Evolutionary conservation across 257 asterid species (phyloP).

Genomic region (Misopates orontium): DNA sequence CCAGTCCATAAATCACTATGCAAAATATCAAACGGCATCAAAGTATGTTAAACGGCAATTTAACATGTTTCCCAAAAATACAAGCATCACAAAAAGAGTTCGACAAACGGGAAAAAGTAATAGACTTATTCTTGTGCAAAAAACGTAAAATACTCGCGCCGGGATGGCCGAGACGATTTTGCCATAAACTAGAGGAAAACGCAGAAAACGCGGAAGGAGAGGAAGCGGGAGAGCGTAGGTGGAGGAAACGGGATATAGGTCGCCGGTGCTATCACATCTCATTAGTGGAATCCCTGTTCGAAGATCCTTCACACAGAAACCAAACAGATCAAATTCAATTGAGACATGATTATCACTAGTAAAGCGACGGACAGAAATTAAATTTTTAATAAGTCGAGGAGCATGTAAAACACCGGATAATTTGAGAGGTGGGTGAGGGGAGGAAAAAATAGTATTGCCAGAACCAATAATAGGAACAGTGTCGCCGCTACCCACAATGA

Average conservation of each 20-base stretch:
- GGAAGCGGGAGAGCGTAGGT: neutral
- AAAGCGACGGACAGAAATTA: neutral
- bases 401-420: neutral
- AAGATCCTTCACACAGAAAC: neutral
- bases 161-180: too few species aligned
- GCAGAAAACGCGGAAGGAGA: too few species aligned
- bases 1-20: neutral
- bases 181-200: too few species aligned
- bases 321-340: conserved; percentile 14
- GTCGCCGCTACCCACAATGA: neutral
- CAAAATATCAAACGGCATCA: neutral
- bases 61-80: neutral
- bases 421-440: neutral
- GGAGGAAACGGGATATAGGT: neutral
- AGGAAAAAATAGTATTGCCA: neutral
- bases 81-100: neutral
- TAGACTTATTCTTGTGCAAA: too few species aligned
- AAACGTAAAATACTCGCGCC: too few species aligned
- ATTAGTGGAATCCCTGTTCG: neutral
- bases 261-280: neutral
- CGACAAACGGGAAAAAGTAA: neutral
- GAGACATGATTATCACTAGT: conserved; percentile 8
- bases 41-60: neutral
- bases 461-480: neutral
- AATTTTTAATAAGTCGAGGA: neutral